Base-by-base conservation (phyloP, 352 stramenopile genomes). In the Blastocystis hominis region DNA sequence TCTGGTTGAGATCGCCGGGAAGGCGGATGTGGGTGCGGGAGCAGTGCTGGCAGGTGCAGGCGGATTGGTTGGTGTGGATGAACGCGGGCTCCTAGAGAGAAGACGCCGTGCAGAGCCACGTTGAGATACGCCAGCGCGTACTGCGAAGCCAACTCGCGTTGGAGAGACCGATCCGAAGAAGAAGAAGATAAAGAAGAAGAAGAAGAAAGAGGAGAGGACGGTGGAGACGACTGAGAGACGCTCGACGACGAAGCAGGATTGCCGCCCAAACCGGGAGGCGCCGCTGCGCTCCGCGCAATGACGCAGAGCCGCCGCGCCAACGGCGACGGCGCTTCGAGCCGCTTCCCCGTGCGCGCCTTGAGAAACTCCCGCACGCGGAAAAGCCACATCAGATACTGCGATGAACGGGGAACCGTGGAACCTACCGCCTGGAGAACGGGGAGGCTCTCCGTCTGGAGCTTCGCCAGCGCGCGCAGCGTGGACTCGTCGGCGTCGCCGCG, bases 351-450 rank as follows among this genome's bases (percentile, higher is more conserved):
- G 15, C 44, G 38, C 10, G 20, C 20, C 30, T 50, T 20, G 34
- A 84, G 46, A 30, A 66, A 84, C 9, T 44, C 34, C 2, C 24
- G 7, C n/a, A 84, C 72, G 6, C 50, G 53, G 36, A 69, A 84
- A 9, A 84, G 50, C 72, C 72, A 84, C 72, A 84, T 66, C 4
- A 53, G 7, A 34, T 84, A 84, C 72, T 84, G 68, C 17, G 55
- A 10, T 2, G 40, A 3, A 55, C 13, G 17, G 3, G 13, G 13
- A 2, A 7, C 0, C 3, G 0, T 17, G 24, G 24, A 13, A n/a
- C 30, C 2, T 30, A 84, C 72, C 0, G 47, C 46, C 38, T 84
- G 47, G 0, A 84, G 55, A 3, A 66, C 34, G n/a, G 38, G 47
- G 38, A 64, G 9, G 44, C 68, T 53, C 38, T 68, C 17, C 0